Percentiles rank a stretch among this genome's conserved stretches.
Evolutionary conservation across 805 yeast species (phyloP).

Genomic region (Yarrowia alimentaria): DNA sequence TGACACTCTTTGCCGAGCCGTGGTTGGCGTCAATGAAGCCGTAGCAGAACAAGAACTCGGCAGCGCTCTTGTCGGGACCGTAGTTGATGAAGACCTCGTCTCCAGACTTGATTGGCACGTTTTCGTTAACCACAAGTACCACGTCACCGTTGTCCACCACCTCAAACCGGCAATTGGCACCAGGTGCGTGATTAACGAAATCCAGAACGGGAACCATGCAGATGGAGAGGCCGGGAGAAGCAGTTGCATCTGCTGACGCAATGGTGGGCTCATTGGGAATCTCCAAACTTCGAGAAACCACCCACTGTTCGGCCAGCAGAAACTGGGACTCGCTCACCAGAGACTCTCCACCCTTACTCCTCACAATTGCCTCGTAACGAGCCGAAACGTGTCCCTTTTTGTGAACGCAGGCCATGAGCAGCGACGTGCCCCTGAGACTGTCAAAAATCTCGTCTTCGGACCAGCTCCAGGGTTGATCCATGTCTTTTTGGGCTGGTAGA

Average conservation of each 20-base stretch:
- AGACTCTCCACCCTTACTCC: slow-evolving; percentile 16
- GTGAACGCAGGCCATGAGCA: slow-evolving; percentile 35
- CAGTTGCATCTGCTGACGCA: slow-evolving; percentile 30
- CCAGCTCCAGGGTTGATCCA: slow-evolving; percentile 39
- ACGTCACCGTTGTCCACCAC: slow-evolving; percentile 32
- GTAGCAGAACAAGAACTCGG: slow-evolving; percentile 43
- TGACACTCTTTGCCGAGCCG: slow-evolving; percentile 2
- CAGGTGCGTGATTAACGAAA: slow-evolving; percentile 48
- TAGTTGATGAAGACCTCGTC: slow-evolving; percentile 41
- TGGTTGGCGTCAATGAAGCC: slow-evolving; percentile 38
- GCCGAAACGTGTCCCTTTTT: slow-evolving; percentile 33
- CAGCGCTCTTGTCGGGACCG: slow-evolving; percentile 40
- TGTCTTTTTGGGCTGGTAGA: slow-evolving; percentile 36
- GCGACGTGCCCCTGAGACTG: slow-evolving; percentile 33
- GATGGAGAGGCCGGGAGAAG: slow-evolving; percentile 31
- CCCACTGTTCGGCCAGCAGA: slow-evolving; percentile 41
- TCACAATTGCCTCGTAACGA: slow-evolving; percentile 32
- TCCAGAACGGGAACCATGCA: slow-evolving; percentile 58
- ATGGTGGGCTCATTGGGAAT: too few species aligned
- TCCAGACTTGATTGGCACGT: slow-evolving; percentile 16
- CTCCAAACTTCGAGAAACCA: slow-evolving; percentile 41
- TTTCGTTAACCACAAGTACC: slow-evolving; percentile 27
- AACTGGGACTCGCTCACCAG: slow-evolving; percentile 8
- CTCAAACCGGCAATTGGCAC: slow-evolving; percentile 43
- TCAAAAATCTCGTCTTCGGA: slow-evolving; percentile 34